phyloP scores from a whole-genome alignment of 1,284 basidiomycete species.

The Boletus coffeatus region DNA sequence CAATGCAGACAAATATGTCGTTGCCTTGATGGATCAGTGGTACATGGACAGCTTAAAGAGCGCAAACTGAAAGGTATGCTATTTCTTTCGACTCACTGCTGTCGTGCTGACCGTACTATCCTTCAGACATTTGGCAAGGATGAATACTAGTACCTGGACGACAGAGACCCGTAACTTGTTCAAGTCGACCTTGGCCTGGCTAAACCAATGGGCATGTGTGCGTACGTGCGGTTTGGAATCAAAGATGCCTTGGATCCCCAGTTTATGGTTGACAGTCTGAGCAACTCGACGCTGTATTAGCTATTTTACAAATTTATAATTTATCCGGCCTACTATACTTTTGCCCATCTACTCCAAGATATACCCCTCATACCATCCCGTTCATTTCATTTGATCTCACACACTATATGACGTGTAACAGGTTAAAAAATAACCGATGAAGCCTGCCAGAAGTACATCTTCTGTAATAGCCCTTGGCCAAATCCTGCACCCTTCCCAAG shows the following conservation, averaged over 20 bases:
- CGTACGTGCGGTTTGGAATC: slow-evolving; percentile 96
- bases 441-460: slow-evolving; percentile 89
- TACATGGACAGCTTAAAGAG: slow-evolving; percentile 93
- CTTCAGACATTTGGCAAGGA: slow-evolving; percentile 70
- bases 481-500: slow-evolving; percentile 56
- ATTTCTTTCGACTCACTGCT: slow-evolving; percentile 25
- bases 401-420: slow-evolving; percentile 42
- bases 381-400: neutral
- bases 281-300: slow-evolving; percentile 92
- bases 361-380: slow-evolving; percentile 14
- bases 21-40: slow-evolving; percentile 99
- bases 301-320: too few relatives aligned
- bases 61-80: slow-evolving; percentile 78
- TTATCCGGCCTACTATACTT: slow-evolving; percentile 14
- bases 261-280: slow-evolving; percentile 95
- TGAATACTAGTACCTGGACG: slow-evolving; percentile 77
- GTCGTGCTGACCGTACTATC: neutral
- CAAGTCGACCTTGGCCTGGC: slow-evolving; percentile 89
- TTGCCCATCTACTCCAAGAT: slow-evolving; percentile 88
- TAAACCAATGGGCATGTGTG: slow-evolving; percentile 99
- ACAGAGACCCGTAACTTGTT: slow-evolving; percentile 90
- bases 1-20: slow-evolving; percentile 93
- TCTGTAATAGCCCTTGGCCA: slow-evolving; percentile 77
- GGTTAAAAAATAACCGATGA: slow-evolving; percentile 96
- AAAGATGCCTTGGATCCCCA: slow-evolving; percentile 93